Conservation (phyloP, 2,329 filamentous ascomycete genomes). For the Nemania bipapillata region DNA sequence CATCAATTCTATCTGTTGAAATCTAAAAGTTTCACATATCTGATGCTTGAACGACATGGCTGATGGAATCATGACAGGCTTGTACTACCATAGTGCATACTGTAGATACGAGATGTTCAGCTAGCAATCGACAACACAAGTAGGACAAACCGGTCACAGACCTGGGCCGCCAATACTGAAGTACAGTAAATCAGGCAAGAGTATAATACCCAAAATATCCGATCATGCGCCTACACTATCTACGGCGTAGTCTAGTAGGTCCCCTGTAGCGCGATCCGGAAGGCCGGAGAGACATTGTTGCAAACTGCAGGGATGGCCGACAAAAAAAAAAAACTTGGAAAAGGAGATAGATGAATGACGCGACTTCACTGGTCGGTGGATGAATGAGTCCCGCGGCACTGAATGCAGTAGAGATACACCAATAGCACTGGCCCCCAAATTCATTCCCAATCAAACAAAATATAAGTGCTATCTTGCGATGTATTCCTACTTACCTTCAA, state of each 20-base stretch:
- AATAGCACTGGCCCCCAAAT: neutral
- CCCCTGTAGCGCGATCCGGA: conserved; percentile 27
- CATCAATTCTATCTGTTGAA: conserved; percentile 4
- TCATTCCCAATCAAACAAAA: neutral
- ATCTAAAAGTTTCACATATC: conserved; percentile 13
- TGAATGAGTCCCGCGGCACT: neutral
- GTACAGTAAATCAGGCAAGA: conserved; percentile 4
- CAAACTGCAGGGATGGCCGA: conserved; percentile 19
- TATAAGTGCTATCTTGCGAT: neutral
- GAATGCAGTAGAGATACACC: conserved; percentile 1
- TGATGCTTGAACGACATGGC: conserved; percentile 21
- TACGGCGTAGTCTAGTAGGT: neutral
- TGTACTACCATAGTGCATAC: conserved; percentile 15
- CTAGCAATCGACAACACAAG: conserved; percentile 3
- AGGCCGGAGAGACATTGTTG: conserved; percentile 30
- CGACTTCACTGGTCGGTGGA: conserved; percentile 15
- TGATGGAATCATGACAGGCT: conserved; percentile 35
- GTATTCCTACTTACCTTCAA: neutral
- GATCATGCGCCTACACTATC: conserved; percentile 9
- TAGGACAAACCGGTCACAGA: conserved; percentile 10
- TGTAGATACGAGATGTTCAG: conserved; percentile 19
- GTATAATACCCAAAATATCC: conserved; percentile 9
- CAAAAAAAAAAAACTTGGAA: conserved; percentile 29
- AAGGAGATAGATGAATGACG: conserved; percentile 26
- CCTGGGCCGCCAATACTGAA: neutral